Percentiles rank a stretch among this genome's conserved stretches.
Conservation (phyloP, 768 basidiomycete genomes). For the Crucibulum laeve region DNA sequence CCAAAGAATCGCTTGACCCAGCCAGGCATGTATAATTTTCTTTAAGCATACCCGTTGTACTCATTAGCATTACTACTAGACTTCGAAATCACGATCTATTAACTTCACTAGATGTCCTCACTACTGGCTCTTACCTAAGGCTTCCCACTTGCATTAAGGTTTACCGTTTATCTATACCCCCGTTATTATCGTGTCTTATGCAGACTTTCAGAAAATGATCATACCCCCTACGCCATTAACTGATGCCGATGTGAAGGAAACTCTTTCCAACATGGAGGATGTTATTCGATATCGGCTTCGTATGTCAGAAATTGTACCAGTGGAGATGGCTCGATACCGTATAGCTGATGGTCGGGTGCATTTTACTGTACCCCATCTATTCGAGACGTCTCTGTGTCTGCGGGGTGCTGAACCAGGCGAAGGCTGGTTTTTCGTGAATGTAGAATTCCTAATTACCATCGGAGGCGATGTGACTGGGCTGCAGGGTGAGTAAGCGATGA, state of each 20-base stretch:
- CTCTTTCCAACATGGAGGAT: constrained; percentile 69
- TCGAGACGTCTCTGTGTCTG: constrained; percentile 71
- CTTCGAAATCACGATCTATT: constrained; percentile 91
- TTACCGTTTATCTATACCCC: constrained; percentile 4
- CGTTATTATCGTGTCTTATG: constrained; percentile 7
- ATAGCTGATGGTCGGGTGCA: constrained; percentile 82
- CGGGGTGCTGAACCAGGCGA: constrained; percentile 65
- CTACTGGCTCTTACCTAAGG: constrained; percentile 79
- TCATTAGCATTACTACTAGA: constrained; percentile 31
- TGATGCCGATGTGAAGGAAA: constrained; percentile 60
- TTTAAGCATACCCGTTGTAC: not conserved
- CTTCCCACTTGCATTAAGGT: constrained; percentile 84
- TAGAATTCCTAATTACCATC: constrained; percentile 69
- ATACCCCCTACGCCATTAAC: constrained; percentile 63
- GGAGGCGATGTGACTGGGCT: constrained; percentile 70
- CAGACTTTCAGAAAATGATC: constrained; percentile 54
- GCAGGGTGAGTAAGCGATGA: constrained; percentile 47
- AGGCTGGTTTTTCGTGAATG: constrained; percentile 83
- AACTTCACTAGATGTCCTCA: constrained; percentile 86
- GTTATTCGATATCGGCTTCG: constrained; percentile 76
- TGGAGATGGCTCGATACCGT: constrained; percentile 70
- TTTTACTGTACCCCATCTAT: constrained; percentile 70
- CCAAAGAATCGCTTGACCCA: constrained; percentile 66
- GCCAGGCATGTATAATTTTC: constrained; percentile 53
- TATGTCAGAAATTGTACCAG: constrained; percentile 74